A percentile compares a stretch with the other conserved stretches of the same genome.
Evolutionary conservation across 2,329 filamentous ascomycete species (phyloP).

Genomic region (Dichotomopilus funicola): DNA sequence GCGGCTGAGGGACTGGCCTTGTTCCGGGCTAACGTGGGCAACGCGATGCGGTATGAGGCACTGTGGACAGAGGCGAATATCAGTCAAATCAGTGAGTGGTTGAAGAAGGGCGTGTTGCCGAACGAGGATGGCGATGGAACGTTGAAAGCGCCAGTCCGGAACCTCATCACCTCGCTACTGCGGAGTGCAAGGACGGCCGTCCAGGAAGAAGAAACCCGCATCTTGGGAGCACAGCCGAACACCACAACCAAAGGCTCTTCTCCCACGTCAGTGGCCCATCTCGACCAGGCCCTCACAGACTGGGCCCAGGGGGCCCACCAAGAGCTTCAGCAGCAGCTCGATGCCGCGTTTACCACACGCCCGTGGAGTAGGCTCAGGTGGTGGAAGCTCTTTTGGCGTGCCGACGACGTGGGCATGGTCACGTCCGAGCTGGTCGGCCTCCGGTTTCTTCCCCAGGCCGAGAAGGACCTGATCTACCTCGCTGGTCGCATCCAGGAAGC

Average conservation of each 20-base stretch:
- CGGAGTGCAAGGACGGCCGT: constrained; percentile 47
- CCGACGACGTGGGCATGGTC: constrained; percentile 84
- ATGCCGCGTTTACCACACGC: constrained; percentile 66
- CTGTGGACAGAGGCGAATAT: constrained; percentile 69
- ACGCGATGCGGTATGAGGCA: constrained; percentile 66
- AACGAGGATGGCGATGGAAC: constrained; percentile 27
- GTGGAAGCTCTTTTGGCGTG: constrained; percentile 95
- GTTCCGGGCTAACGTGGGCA: constrained; percentile 62
- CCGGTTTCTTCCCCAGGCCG: constrained; percentile 69
- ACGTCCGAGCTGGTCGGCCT: constrained; percentile 70
- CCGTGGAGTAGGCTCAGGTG: constrained; percentile 77
- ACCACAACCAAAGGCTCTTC: constrained; percentile 26
- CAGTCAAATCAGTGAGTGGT: constrained; percentile 58
- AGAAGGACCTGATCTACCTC: constrained; percentile 76
- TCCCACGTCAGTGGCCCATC: constrained; percentile 36
- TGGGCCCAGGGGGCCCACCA: constrained; percentile 79
- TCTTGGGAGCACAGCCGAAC: constrained; percentile 27
- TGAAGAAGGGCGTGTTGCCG: constrained; percentile 44
- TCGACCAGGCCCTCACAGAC: constrained; percentile 54
- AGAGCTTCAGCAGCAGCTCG: constrained; percentile 74
- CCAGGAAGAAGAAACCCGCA: constrained; percentile 40
- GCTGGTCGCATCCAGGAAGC: constrained; percentile 52
- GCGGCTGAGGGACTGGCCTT: constrained; percentile 57
- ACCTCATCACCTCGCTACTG: constrained; percentile 62
- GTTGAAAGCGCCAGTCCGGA: constrained; percentile 60